A percentile compares a stretch with the other conserved stretches of the same genome.
phyloP scores from a whole-genome alignment of 2,329 filamentous ascomycete species.

The Curvularia sp. region DNA sequence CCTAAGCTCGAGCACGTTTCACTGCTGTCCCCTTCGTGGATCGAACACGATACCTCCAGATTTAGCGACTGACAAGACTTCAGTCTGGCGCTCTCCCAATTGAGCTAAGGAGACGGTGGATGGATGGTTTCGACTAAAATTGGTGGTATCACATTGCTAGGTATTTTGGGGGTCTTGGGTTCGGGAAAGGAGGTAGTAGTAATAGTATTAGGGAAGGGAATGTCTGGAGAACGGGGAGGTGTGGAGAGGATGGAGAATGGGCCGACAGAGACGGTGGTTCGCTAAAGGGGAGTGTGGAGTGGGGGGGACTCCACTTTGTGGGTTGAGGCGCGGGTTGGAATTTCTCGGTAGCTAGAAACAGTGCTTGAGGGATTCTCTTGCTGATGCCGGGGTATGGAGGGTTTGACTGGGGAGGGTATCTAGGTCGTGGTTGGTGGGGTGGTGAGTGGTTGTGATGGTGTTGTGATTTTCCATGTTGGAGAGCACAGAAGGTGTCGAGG shows the following conservation, averaged over 20 bases:
- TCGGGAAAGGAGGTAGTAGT: too few relatives aligned
- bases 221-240: too few relatives aligned
- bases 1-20: constrained; percentile 1
- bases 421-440: too few relatives aligned
- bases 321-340: not conserved
- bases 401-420: too few relatives aligned
- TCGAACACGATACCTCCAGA: not conserved
- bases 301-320: not conserved
- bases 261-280: not conserved
- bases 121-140: constrained; percentile 6
- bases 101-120: constrained; percentile 11
- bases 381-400: too few relatives aligned
- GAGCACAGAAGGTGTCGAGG: too few relatives aligned
- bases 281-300: not conserved
- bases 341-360: not conserved
- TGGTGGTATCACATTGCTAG: not conserved
- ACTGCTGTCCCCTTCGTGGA: constrained; percentile 1
- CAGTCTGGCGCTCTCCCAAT: constrained; percentile 16
- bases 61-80: constrained; percentile 9
- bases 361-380: not conserved
- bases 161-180: too few relatives aligned
- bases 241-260: not conserved
- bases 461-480: not conserved
- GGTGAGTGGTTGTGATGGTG: too few relatives aligned
- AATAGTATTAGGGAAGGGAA: too few relatives aligned